Base-by-base conservation (phyloP, 768 basidiomycete species). In the Daedaleopsis nitida region DNA sequence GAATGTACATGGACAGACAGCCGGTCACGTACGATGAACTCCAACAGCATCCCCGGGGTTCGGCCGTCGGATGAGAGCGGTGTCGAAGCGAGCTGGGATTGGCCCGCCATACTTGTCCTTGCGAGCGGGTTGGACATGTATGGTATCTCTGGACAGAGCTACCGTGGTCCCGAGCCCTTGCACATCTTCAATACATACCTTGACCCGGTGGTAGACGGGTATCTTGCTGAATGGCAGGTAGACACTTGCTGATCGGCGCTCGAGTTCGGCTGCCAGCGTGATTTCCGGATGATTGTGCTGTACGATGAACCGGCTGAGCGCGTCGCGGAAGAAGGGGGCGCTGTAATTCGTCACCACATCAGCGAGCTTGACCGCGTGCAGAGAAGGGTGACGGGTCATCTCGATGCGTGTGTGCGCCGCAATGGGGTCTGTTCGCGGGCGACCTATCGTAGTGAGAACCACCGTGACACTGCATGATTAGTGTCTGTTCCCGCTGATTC, bases 151-250 rank as follows among this genome's bases (percentile, higher is more conserved):
- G 5, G 24, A 14, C 3, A 23, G 24, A 3, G 45, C 24, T 5
- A 6, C 13, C 16, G 38, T 9, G 21, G 34, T 12, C 3, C 42
- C 55, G 16, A 57, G 43, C 17, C 32, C 43, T 1, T 59, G 35
- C 2, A 23, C 14, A 17, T 64, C 63, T 11, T 32, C 8, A 2
- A 59, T 11, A 8, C 23, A 38, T 24, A 60, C 45, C 45, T 59
- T 64, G 49, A 63, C 38, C 14, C 53, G 52, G 32, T 66, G 65
- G 52, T 37, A 66, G 8, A 58, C 56, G 7, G 64, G 57, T 2
- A 65, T 16, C 0, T 32, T 39, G 4, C 21, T 34, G 43, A 65
- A 65, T 2, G 14, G 6, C 39, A 34, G 35, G 24, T 13, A 38
- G 45, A 62, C 10, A 3, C 19, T 11, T 5, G 44, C 35, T 10